These are phyloP conservation scores for Penicillium samsonianum DNA, from an alignment of 495 filamentous ascomycete species.

Conservation along the genomic window DNA sequence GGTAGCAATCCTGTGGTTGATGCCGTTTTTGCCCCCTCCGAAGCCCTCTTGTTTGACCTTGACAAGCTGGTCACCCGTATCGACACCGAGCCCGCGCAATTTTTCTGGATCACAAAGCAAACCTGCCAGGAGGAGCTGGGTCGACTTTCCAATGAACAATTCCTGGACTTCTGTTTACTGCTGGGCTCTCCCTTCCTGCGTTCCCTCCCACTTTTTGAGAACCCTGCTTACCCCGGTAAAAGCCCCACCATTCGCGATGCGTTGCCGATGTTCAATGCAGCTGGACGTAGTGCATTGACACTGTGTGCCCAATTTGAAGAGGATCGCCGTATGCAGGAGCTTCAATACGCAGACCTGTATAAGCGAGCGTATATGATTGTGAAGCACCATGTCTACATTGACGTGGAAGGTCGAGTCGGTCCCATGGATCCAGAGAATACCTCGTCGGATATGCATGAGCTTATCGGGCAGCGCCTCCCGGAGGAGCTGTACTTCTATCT, in stretches of 20 bases:
- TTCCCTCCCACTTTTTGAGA: constrained; percentile 72
- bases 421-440: constrained; percentile 67
- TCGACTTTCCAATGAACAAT: constrained; percentile 68
- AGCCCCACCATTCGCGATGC: constrained; percentile 62
- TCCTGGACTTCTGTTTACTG: constrained; percentile 81
- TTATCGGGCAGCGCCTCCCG: constrained; percentile 85
- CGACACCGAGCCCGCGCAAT: constrained; percentile 64
- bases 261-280: constrained; percentile 67
- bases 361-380: constrained; percentile 79
- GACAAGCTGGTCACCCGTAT: constrained; percentile 79
- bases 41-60: constrained; percentile 83
- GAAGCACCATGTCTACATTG: constrained; percentile 82
- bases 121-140: constrained; percentile 68
- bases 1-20: constrained; percentile 68
- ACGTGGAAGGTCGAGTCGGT: constrained; percentile 70
- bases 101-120: constrained; percentile 71
- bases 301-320: constrained; percentile 71
- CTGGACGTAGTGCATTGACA: constrained; percentile 60
- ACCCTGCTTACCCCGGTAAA: constrained; percentile 48
- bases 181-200: constrained; percentile 79
- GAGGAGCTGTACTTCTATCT: constrained; percentile 93
- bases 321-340: constrained; percentile 65
- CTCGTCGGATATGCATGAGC: constrained; percentile 80
- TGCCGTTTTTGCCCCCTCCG: constrained; percentile 81
- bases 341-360: constrained; percentile 80